Base-by-base conservation (phyloP, 345 rosid genomes). In the Turritis glabra region DNA sequence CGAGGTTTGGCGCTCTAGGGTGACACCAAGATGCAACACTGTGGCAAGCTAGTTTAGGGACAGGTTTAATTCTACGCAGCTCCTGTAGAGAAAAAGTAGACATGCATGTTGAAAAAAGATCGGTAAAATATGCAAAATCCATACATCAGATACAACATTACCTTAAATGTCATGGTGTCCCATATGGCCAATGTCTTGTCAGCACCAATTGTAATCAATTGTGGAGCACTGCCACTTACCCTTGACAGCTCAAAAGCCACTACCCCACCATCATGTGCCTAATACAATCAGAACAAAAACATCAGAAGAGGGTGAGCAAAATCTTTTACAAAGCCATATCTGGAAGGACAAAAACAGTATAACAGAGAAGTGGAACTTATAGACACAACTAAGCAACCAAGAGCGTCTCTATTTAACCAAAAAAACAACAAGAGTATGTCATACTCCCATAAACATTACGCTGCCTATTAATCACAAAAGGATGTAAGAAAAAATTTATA, bases 201-300 rank as follows among this genome's bases (percentile, higher is more conserved):
- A 60, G 98, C 98, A 77, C 99, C 99, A 79, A 95, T 89, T 38
- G 98, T 92, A 75, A 95, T 88, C 67, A 92, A 89, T 52, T 92
- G 99, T 0, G 99, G 99, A 81, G 98, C 84, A 75, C 86, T 90
- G 80, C 98, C 99, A 77, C 86, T 88, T 66, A 95, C 99, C 80
- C 99, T 86, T 72, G 98, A 92, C 65, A 95, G 96, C 82, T 95
- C 99, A 84, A 90, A 83, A 77, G 96, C 94, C 44, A 89, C 82
- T 6, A 95, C 97, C 56, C 99, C 98, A 61, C 99, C 99, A 89
- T 95, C 99, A 81, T 95, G 99, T 67, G 98, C 99, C 99, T 95
- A 53, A 69, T 74, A 78, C 38, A 54, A 53, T 38, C 30, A 69
- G 52, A 62, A 50, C 29, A 75, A 58, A 57, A 69, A 43, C 46